Percentiles rank a stretch among this genome's conserved stretches.
Conservation (phyloP, 1,284 basidiomycete genomes). For the Abortiporus biennis region DNA sequence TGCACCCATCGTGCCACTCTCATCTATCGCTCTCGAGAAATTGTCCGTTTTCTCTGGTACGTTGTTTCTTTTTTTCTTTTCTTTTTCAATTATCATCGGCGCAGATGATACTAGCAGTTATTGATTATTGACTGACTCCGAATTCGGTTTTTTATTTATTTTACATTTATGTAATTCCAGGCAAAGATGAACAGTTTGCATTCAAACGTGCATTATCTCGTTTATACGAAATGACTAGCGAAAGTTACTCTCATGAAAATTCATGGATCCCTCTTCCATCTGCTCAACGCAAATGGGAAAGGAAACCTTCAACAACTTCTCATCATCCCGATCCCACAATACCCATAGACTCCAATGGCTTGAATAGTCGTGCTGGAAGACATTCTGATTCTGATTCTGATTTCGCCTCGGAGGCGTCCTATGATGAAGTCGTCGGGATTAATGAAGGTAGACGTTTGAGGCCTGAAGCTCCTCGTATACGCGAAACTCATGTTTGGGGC, state of each 20-base stretch:
- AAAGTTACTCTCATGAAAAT: slow-evolving; percentile 37
- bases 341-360: neutral
- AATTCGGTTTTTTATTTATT: no score
- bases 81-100: neutral
- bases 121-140: no score
- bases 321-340: neutral
- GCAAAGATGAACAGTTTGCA: slow-evolving; percentile 63
- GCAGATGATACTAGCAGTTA: no score
- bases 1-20: slow-evolving; percentile 20
- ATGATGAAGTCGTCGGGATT: slow-evolving; percentile 5
- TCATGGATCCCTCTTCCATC: slow-evolving; percentile 39
- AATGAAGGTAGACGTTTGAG: no score
- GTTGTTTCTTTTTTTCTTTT: slow-evolving; percentile 4
- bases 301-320: neutral
- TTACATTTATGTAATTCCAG: slow-evolving; percentile 18
- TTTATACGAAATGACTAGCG: slow-evolving; percentile 60
- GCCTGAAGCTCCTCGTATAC: slow-evolving; percentile 33
- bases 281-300: slow-evolving; percentile 33
- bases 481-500: slow-evolving; percentile 36
- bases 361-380: neutral
- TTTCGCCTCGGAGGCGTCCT: slow-evolving; percentile 22
- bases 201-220: slow-evolving; percentile 67
- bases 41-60: slow-evolving; percentile 61
- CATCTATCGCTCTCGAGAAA: slow-evolving; percentile 32
- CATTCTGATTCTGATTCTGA: slow-evolving; percentile 11